Percentiles rank a stretch among this genome's conserved stretches.
phyloP scores from a whole-genome alignment of 2,329 filamentous ascomycete genomes.

The Colletotrichum sp. region DNA sequence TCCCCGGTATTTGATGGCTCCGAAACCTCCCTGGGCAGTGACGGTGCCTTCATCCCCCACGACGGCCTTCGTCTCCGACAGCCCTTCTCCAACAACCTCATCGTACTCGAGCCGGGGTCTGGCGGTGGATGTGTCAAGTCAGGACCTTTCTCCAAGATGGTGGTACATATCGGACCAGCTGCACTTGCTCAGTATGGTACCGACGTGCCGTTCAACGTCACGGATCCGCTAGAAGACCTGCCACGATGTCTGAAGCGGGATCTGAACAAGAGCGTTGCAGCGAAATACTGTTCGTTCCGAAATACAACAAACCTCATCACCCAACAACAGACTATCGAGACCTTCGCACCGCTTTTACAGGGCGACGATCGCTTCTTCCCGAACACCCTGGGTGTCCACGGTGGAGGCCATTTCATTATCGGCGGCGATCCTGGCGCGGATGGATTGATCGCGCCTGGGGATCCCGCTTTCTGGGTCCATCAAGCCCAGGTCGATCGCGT shows the following conservation, averaged over 20 bases:
- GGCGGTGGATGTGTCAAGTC: constrained; percentile 51
- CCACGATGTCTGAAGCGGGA: constrained; percentile 49
- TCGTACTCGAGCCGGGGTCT: constrained; percentile 45
- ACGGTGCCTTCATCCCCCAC: constrained; percentile 36
- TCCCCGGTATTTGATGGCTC: constrained; percentile 47
- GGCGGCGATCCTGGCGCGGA: constrained; percentile 53
- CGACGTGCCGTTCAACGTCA: constrained; percentile 21
- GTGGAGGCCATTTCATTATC: constrained; percentile 44
- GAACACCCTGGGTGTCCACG: constrained; percentile 40
- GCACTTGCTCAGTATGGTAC: constrained; percentile 15
- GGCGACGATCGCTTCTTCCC: constrained; percentile 33
- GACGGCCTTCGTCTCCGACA: constrained; percentile 23
- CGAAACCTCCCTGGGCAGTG: constrained; percentile 40
- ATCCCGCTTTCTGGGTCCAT: constrained; percentile 52
- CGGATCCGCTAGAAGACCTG: constrained; percentile 38
- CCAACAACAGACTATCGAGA: constrained; percentile 3
- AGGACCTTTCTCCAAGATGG: constrained; percentile 44
- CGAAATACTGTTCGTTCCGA: constrained; percentile 25
- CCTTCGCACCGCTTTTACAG: constrained; percentile 41
- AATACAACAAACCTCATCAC: constrained; percentile 37
- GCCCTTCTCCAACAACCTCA: constrained; percentile 14
- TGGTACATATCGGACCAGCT: constrained; percentile 41
- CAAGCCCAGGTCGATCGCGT: constrained; percentile 51
- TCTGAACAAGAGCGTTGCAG: constrained; percentile 27
- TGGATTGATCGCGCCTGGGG: constrained; percentile 46